Evolutionary conservation across 2,329 filamentous ascomycete genomes (phyloP), one percentile per base, ranked within the genome.

Genomic region (Pseudocercospora crystallina): DNA sequence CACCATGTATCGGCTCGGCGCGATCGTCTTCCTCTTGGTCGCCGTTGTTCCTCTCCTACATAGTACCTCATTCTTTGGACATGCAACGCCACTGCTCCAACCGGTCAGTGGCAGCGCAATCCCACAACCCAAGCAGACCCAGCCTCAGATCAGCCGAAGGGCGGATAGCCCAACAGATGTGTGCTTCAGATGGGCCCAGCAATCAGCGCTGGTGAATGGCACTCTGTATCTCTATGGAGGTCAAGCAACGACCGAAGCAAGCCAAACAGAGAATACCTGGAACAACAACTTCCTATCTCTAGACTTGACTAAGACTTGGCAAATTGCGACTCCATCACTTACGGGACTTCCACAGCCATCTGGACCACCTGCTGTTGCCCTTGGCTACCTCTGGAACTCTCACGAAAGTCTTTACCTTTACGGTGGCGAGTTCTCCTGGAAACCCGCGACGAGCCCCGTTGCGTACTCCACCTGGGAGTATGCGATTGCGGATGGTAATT

Each of bases 181-280:
- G 11, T 88, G 85, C 63, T 78, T 78, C 47, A 73, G 85, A 65
- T 89, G 83, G 83, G 80, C 80, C 13, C 80, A 84, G 45, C 84
- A 87, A 69, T 79, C 76, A 54, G 82, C 87, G 3, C 66, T 87
- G 32, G 76, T 91, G 12, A 90, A 90, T 58, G 87, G 86, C 11
- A 90, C 86, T 0, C 64, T 90, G 2, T 91, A 89, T 65, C 79
- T 89, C 47, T 91, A 89, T 59, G 87, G 87, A 32, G 88, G 87
- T 20, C 79, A 86, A 58, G 79, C 82, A 11, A 86, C 77, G 43
- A 80, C 75, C 1, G 68, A 76, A 12, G 67, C 76, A 11, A 76
- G 77, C 32, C 86, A 90, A 61, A 77, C 72, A 1, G 69, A 73
- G 5, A 73, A 89, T 62, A 85, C 82, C 1, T 90, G 87, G 87